Conservation (phyloP, 1,139 yeast genomes). For the Blastobotrys persicus region DNA sequence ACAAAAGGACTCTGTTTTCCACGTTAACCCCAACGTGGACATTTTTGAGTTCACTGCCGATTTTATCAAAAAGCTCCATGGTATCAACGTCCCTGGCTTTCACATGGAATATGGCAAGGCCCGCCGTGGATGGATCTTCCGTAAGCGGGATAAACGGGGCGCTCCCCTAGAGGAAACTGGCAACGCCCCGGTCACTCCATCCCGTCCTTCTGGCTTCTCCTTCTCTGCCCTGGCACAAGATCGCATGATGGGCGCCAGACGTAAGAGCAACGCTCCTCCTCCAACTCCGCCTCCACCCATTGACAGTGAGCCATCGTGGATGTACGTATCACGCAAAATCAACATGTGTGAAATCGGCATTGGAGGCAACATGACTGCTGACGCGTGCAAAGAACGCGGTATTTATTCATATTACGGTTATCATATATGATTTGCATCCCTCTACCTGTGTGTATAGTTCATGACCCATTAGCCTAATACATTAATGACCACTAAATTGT, state of each 20-base stretch:
- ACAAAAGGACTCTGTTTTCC: conserved; percentile 45
- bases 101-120: conserved; percentile 63
- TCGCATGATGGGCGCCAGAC: conserved; percentile 16
- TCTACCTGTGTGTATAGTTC: not conserved
- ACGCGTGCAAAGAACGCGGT: conserved; percentile 36
- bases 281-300: conserved; percentile 16
- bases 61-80: conserved; percentile 32
- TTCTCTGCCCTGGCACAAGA: conserved; percentile 32
- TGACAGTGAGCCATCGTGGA: conserved; percentile 28
- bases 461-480: no score
- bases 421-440: conserved; percentile 18
- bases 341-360: conserved; percentile 37
- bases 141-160: conserved; percentile 17
- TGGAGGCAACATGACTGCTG: conserved; percentile 34
- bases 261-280: conserved; percentile 1
- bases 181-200: conserved; percentile 16
- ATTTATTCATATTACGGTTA: conserved; percentile 39
- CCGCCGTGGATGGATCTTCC: conserved; percentile 67
- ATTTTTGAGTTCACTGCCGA: conserved; percentile 42
- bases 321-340: conserved; percentile 35
- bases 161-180: conserved; percentile 10
- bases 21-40: conserved; percentile 38
- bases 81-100: conserved; percentile 33
- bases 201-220: conserved; percentile 25
- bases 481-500: no score